A percentile compares a stretch with the other conserved stretches of the same genome.
phyloP scores from a whole-genome alignment of 805 yeast genomes.

The Wickerhamiella nectarea region DNA sequence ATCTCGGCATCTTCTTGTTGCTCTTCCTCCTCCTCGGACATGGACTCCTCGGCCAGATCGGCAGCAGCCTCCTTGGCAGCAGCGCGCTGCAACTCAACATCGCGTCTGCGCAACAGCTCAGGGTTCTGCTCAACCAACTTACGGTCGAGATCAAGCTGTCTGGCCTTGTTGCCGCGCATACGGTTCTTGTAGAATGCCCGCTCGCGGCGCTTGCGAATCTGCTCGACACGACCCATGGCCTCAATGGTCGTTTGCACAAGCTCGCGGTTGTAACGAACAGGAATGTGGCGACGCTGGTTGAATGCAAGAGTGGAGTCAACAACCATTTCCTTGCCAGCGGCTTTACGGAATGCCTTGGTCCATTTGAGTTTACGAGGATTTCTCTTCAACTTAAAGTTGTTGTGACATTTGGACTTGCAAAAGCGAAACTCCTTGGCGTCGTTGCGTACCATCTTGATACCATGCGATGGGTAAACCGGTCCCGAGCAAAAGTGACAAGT shows the following conservation, averaged over 20 bases:
- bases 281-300: conserved; percentile 94
- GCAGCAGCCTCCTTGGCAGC: conserved; percentile 37
- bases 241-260: conserved; percentile 83
- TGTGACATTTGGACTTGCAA: conserved; percentile 96
- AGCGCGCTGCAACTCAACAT: conserved; percentile 75
- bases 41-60: conserved; percentile 27
- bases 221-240: conserved; percentile 93
- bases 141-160: conserved; percentile 70
- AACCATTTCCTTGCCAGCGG: conserved; percentile 97
- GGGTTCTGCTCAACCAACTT: conserved; percentile 82
- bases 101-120: conserved; percentile 81
- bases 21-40: conserved; percentile 31
- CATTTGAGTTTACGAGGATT: conserved; percentile 96
- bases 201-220: conserved; percentile 91
- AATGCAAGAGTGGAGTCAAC: conserved; percentile 93
- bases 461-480: conserved; percentile 89
- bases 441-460: conserved; percentile 94
- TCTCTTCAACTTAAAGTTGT: conserved; percentile 92
- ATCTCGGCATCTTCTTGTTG: conserved; percentile 33
- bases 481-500: conserved; percentile 96
- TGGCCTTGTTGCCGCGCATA: conserved; percentile 94
- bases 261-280: conserved; percentile 95
- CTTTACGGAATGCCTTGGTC: conserved; percentile 98
- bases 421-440: conserved; percentile 96
- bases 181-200: conserved; percentile 98